A percentile compares a stretch with the other conserved stretches of the same genome.
Evolutionary conservation across 768 basidiomycete species (phyloP).

Genomic region (Pleurotus tuoliensis): DNA sequence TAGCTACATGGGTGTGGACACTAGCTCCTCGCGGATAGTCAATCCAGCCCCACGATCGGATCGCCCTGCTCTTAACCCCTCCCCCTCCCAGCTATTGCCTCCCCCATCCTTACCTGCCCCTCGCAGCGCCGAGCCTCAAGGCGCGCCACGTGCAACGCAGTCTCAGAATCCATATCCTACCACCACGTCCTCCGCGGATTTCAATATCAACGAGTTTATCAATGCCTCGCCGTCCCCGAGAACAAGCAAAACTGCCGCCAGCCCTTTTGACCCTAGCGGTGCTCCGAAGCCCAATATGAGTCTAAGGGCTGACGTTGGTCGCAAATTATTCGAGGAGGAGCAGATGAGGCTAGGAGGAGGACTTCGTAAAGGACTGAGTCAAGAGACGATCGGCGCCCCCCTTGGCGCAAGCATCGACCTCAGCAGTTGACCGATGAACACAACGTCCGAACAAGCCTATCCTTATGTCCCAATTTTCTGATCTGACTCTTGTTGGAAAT

Average conservation of each 20-base stretch:
- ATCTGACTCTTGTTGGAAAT: slow-evolving; percentile 1
- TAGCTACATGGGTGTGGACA: slow-evolving; percentile 21
- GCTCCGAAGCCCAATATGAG: slow-evolving; percentile 40
- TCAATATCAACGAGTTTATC: slow-evolving; percentile 71
- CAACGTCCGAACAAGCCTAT: neutral
- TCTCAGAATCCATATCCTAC: slow-evolving; percentile 31
- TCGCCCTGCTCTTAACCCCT: neutral
- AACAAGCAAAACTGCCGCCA: slow-evolving; percentile 22
- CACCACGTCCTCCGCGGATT: slow-evolving; percentile 35
- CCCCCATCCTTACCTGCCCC: slow-evolving; percentile 23
- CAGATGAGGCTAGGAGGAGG: slow-evolving; percentile 36
- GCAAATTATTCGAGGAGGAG: slow-evolving; percentile 71
- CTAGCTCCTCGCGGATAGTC: neutral
- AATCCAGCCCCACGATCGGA: slow-evolving; percentile 6
- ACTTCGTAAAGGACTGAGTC: slow-evolving; percentile 14
- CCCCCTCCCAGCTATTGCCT: slow-evolving; percentile 25
- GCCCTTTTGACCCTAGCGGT: slow-evolving; percentile 17
- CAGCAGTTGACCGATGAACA: slow-evolving; percentile 16
- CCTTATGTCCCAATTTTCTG: neutral
- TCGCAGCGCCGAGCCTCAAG: slow-evolving; percentile 12
- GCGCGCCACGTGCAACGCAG: neutral
- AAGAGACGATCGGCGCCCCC: slow-evolving; percentile 9
- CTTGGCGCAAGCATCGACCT: slow-evolving; percentile 17
- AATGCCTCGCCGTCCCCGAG: slow-evolving; percentile 68
- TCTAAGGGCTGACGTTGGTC: slow-evolving; percentile 58